These are phyloP conservation scores for Psilocybe cubensis DNA, from an alignment of 768 basidiomycete genomes.

Conservation along the genomic window DNA sequence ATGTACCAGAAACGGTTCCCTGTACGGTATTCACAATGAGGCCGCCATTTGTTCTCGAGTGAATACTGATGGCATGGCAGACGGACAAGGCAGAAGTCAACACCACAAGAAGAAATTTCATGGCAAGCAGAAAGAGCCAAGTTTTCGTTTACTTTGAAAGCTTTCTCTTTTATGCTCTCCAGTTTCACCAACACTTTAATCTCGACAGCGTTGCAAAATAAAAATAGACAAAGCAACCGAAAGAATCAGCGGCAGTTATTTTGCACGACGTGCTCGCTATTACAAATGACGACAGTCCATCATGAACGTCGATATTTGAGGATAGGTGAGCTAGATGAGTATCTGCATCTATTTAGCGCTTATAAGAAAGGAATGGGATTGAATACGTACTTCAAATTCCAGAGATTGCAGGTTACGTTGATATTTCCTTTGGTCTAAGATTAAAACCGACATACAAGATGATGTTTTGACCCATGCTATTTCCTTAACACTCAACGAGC, in stretches of 20 bases:
- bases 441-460: not conserved
- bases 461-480: not conserved
- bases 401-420: too few relatives aligned
- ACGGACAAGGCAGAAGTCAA: not conserved
- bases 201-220: not conserved
- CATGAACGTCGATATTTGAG: too few relatives aligned
- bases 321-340: too few relatives aligned
- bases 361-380: too few relatives aligned
- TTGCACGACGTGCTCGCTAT: too few relatives aligned
- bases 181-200: not conserved
- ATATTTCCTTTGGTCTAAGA: too few relatives aligned
- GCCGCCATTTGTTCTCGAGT: conserved; percentile 19
- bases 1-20: conserved; percentile 33
- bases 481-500: not conserved
- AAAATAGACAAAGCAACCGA: not conserved
- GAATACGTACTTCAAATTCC: too few relatives aligned
- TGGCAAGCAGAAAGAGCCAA: not conserved
- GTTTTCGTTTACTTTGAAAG: not conserved
- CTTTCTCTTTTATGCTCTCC: not conserved
- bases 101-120: not conserved
- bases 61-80: not conserved
- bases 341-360: too few relatives aligned
- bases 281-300: too few relatives aligned
- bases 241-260: too few relatives aligned
- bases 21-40: conserved; percentile 32